phyloP scores from a whole-genome alignment of 495 filamentous ascomycete species.

The Massariosphaeria phaeospora region DNA sequence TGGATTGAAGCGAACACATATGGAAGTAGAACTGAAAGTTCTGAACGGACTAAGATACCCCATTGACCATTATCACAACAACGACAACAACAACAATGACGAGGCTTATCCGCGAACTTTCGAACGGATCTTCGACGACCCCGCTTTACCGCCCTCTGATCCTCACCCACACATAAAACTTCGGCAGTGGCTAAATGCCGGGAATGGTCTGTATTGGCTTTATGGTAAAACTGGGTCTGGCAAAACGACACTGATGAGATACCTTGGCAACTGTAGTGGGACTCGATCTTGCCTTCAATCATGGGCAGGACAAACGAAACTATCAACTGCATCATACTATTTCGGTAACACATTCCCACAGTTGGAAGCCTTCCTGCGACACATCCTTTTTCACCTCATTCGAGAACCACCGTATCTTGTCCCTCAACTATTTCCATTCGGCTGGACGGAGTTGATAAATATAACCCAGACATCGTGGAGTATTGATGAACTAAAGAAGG shows the following conservation, averaged over 20 bases:
- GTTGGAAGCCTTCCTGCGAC: conserved; percentile 42
- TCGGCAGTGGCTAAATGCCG: not conserved
- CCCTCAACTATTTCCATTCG: not conserved
- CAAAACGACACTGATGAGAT: conserved; percentile 25
- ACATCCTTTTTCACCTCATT: conserved; percentile 40
- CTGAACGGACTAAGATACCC: too few species aligned
- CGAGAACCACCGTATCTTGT: not conserved
- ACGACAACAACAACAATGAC: too few species aligned
- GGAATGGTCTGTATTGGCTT: conserved; percentile 6
- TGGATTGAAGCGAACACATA: too few species aligned
- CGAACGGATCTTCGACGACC: not conserved
- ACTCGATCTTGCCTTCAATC: not conserved
- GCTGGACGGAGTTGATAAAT: too few species aligned
- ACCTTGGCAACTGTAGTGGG: not conserved
- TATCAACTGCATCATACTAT: conserved; percentile 41
- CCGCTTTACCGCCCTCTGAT: not conserved
- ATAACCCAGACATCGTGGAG: too few species aligned
- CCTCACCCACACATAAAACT: not conserved
- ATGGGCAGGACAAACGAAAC: not conserved
- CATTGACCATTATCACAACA: too few species aligned
- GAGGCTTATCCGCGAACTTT: conserved; percentile 8
- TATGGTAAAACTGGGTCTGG: conserved; percentile 13
- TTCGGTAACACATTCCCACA: conserved; percentile 47
- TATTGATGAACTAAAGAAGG: not conserved
- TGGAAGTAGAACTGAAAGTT: too few species aligned